A percentile compares a stretch with the other conserved stretches of the same genome.
Conservation (phyloP, 176 grass and related monocot species). For the Triticum urartu region DNA sequence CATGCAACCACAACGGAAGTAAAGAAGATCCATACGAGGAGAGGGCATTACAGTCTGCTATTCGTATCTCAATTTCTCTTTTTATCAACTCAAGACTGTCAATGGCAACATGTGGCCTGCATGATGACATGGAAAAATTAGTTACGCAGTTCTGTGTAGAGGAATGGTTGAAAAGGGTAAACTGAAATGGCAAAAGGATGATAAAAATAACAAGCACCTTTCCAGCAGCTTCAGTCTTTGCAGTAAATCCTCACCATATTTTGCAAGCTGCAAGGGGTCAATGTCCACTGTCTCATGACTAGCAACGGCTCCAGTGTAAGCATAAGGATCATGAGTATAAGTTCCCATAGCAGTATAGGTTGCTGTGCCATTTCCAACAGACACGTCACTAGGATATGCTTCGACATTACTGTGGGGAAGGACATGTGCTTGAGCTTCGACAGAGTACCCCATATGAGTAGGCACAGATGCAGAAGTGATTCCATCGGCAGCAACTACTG, state of each 20-base stretch:
- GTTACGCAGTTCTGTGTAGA: slow-evolving; percentile 14
- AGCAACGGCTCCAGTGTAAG: slow-evolving; percentile 26
- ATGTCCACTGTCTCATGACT: slow-evolving; percentile 50
- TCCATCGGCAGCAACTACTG: slow-evolving; percentile 31
- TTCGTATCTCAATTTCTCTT: slow-evolving; percentile 80
- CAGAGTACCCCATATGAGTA: slow-evolving; percentile 35
- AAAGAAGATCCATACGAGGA: slow-evolving; percentile 83
- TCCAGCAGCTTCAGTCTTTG: slow-evolving; percentile 67
- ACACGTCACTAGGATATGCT: slow-evolving; percentile 44
- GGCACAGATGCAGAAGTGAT: slow-evolving; percentile 29
- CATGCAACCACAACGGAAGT: slow-evolving; percentile 91
- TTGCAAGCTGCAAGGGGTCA: slow-evolving; percentile 75
- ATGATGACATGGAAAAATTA: neutral
- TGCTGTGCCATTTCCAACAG: slow-evolving; percentile 33
- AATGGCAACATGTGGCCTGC: slow-evolving; percentile 35
- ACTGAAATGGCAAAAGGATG: slow-evolving; percentile 20
- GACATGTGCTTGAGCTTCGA: slow-evolving; percentile 36
- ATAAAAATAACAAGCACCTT: slow-evolving; percentile 49
- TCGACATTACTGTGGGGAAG: slow-evolving; percentile 37
- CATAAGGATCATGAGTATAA: slow-evolving; percentile 53
- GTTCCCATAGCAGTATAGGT: slow-evolving; percentile 45
- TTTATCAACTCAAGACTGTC: slow-evolving; percentile 53
- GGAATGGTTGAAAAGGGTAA: slow-evolving; percentile 7
- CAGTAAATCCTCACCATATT: slow-evolving; percentile 74
- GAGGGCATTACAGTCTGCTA: slow-evolving; percentile 75